Evolutionary conservation across 2,329 filamentous ascomycete genomes (phyloP), one percentile per base, ranked within the genome.

Genomic region (Epichloe sibirici): DNA sequence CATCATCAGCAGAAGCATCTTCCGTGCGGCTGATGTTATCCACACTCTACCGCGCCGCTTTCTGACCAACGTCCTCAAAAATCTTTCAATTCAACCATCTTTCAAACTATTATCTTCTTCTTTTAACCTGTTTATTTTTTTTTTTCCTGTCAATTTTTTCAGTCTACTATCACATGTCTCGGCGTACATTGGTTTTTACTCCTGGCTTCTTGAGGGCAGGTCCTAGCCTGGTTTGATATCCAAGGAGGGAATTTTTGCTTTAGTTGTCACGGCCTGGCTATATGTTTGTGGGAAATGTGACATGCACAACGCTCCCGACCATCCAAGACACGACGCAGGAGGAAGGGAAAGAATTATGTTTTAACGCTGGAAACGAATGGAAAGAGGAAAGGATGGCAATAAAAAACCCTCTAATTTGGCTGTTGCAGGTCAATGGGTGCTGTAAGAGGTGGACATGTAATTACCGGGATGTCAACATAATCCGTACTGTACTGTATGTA

Each of bases 191-290:
- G 28, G 35, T 45, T 43, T 43, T 54, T 46, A 37, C 21, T 37
- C 35, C 6, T 23, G 31, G 31, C 37, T 51, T 49, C 35, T 31
- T 13, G 45, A 52, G 23, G 37, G 38, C 40, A n/a, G 38, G 35
- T 23, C 35, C 50, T 35, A 17, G 46, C 51, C 53, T 48, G 50
- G 34, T 52, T 49, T 49, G 53, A 55, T 55, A 55, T 55, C 42
- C 50, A 42, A 42, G 31, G 37, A 28, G 46, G 53, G 40, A 48
- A 13, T 44, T 43, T 38, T 44, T 44, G 31, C 21, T 51, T 39
- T 49, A 17, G 9, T 37, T 50, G 12, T 5, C 45, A 42, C 40
- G n/a, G 51, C 15, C 51, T 52, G 45, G 45, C 45, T 52, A 39
- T 39, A 52, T 43, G 51, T n/a, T 13, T n/a, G 23, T 28, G 21